A percentile compares a stretch with the other conserved stretches of the same genome.
These are phyloP conservation scores for Rubus idaeus DNA, from an alignment of 306 rosid species.

Conservation along the genomic window DNA sequence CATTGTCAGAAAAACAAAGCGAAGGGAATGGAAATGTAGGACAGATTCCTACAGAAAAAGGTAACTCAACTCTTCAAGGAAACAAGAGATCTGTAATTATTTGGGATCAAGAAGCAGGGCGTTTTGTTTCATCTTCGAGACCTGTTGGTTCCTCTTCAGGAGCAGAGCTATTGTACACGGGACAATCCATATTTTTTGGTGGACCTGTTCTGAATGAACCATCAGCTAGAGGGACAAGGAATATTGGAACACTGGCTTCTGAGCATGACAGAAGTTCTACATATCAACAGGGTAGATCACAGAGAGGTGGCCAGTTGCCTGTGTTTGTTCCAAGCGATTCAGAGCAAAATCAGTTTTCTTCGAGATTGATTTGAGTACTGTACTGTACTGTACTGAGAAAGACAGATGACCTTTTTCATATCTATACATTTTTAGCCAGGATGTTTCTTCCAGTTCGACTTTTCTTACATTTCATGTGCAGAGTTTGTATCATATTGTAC, in stretches of 20 bases:
- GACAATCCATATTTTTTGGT: conserved; percentile 73
- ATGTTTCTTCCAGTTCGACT: background rate
- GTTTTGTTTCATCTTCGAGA: conserved; percentile 61
- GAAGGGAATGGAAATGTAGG: conserved; percentile 33
- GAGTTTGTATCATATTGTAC: background rate
- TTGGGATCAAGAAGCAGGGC: conserved; percentile 88
- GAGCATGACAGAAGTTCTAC: conserved; percentile 45
- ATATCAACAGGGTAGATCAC: conserved; percentile 60
- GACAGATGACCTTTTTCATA: background rate
- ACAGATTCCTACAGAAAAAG: conserved; percentile 41
- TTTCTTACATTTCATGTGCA: background rate
- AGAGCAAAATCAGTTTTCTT: conserved; percentile 49
- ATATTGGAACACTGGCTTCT: conserved; percentile 35
- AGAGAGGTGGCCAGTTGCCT: conserved; percentile 66
- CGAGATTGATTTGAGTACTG: conserved; percentile 14
- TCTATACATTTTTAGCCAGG: background rate
- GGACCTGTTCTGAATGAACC: conserved; percentile 67
- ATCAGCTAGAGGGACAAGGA: conserved; percentile 43
- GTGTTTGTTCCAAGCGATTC: conserved; percentile 71
- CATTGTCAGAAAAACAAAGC: conserved; percentile 43
- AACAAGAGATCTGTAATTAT: conserved; percentile 51
- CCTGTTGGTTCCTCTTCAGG: conserved; percentile 44
- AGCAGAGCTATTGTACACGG: conserved; percentile 60
- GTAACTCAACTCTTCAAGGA: conserved; percentile 36
- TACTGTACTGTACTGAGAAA: background rate